Conservation (phyloP, 2,329 filamentous ascomycete genomes). For the Calycina herbarum region DNA sequence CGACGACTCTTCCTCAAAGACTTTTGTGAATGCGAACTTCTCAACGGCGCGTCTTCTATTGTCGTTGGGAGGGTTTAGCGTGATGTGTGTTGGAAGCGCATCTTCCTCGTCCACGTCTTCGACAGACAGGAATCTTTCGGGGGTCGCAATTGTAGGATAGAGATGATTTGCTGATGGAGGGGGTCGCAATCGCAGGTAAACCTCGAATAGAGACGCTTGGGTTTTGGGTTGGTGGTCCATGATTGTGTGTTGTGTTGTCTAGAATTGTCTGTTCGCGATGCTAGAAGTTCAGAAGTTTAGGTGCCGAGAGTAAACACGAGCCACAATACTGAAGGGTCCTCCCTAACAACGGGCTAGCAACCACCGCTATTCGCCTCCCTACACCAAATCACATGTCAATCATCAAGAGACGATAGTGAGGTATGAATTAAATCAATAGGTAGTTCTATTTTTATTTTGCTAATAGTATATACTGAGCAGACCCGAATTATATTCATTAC, state of each 20-base stretch:
- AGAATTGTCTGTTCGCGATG: background rate
- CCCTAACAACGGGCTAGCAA: slow-evolving; percentile 1
- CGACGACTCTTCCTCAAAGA: slow-evolving; percentile 83
- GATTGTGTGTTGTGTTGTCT: slow-evolving; percentile 8
- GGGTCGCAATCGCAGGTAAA: slow-evolving; percentile 84
- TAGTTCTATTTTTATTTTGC: slow-evolving; percentile 3
- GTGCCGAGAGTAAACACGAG: background rate
- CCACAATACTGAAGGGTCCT: background rate
- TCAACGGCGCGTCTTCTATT: slow-evolving; percentile 83
- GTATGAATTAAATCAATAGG: background rate
- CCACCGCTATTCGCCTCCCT: background rate
- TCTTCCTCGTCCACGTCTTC: slow-evolving; percentile 54
- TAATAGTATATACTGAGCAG: slow-evolving; percentile 1
- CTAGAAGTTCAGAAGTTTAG: background rate
- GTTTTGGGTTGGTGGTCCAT: slow-evolving; percentile 46
- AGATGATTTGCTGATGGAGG: slow-evolving; percentile 46
- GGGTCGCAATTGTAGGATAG: slow-evolving; percentile 41
- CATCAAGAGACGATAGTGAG: background rate
- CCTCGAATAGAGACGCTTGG: slow-evolving; percentile 73
- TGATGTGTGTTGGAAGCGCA: slow-evolving; percentile 66
- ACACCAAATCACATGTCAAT: background rate
- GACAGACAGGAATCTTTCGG: slow-evolving; percentile 76
- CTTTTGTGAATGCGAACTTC: slow-evolving; percentile 89
- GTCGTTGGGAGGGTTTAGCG: slow-evolving; percentile 78
- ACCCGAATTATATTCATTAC: slow-evolving; percentile 12